A percentile compares a stretch with the other conserved stretches of the same genome.
Evolutionary conservation across 2,329 filamentous ascomycete genomes (phyloP).

Genomic region (Tolypocladium paradoxum): DNA sequence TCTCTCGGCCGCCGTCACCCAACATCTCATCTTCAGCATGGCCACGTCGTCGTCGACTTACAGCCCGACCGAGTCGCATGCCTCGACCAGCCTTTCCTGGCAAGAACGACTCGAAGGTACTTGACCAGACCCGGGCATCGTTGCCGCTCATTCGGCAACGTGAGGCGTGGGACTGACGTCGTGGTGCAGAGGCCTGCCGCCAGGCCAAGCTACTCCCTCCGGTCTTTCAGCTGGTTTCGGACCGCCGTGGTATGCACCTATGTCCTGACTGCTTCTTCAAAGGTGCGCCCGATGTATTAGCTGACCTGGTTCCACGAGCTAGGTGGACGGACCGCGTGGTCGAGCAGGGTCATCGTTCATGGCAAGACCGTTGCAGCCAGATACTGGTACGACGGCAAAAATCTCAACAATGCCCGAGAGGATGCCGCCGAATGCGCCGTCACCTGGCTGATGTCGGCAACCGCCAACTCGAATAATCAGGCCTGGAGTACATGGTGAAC

Average conservation of each 20-base stretch:
- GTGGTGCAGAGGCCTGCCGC: constrained; percentile 43
- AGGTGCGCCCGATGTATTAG: too few species aligned
- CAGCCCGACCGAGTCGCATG: constrained; percentile 10
- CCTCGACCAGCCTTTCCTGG: constrained; percentile 27
- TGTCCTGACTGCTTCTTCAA: neutral
- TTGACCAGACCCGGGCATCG: neutral
- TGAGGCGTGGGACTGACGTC: neutral
- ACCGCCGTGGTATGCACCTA: constrained; percentile 54
- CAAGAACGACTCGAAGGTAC: constrained; percentile 47
- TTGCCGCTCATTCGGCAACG: constrained; percentile 3
- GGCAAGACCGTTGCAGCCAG: constrained; percentile 57
- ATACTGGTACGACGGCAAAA: constrained; percentile 87
- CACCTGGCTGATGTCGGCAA: constrained; percentile 38
- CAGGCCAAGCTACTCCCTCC: constrained; percentile 42
- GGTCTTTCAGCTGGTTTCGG: constrained; percentile 61
- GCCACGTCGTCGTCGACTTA: constrained; percentile 14
- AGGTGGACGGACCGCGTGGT: constrained; percentile 91
- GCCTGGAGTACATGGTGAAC: constrained; percentile 13
- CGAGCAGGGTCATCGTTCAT: constrained; percentile 64
- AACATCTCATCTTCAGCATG: constrained; percentile 8
- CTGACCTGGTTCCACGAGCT: neutral
- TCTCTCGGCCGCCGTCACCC: neutral
- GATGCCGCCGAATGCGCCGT: constrained; percentile 81
- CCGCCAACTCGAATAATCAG: constrained; percentile 11
- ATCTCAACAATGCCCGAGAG: constrained; percentile 78